A percentile compares a stretch with the other conserved stretches of the same genome.
These are phyloP conservation scores for Neofusicoccum laricinum DNA, from an alignment of 2,329 filamentous ascomycete genomes.

Conservation along the genomic window DNA sequence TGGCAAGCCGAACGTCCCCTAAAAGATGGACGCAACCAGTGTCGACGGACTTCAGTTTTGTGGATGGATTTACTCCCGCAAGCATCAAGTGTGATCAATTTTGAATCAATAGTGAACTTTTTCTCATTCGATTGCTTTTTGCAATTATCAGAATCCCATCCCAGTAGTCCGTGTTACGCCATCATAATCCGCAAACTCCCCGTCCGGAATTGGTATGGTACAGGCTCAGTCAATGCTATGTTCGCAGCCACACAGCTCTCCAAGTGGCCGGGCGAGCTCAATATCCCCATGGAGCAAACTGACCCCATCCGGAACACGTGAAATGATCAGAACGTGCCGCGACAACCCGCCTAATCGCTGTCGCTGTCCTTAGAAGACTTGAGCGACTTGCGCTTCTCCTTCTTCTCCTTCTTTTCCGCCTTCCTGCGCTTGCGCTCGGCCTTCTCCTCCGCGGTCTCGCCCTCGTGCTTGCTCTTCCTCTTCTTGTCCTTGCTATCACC, in stretches of 20 bases:
- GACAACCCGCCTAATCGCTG: slow-evolving; percentile 2
- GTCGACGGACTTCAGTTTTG: too few species aligned
- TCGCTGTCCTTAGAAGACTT: slow-evolving; percentile 17
- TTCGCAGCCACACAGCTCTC: not conserved
- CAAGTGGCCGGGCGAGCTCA: not conserved
- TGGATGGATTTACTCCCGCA: too few species aligned
- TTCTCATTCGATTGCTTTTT: slow-evolving; percentile 14
- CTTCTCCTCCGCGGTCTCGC: slow-evolving; percentile 45
- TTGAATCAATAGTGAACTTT: not conserved
- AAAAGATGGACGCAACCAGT: too few species aligned
- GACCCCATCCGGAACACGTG: not conserved
- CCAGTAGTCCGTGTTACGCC: slow-evolving; percentile 16
- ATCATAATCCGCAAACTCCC: slow-evolving; percentile 17
- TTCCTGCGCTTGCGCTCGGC: slow-evolving; percentile 61
- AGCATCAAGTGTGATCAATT: too few species aligned
- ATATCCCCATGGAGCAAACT: not conserved
- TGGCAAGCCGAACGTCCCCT: too few species aligned
- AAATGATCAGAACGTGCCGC: not conserved
- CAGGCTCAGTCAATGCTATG: slow-evolving; percentile 14
- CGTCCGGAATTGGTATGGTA: slow-evolving; percentile 17
- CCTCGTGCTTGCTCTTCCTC: slow-evolving; percentile 49
- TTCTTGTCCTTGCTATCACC: slow-evolving; percentile 37
- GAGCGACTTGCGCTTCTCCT: slow-evolving; percentile 61
- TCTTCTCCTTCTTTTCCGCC: slow-evolving; percentile 79
- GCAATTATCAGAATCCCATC: slow-evolving; percentile 15